Evolutionary conservation across 192 early-diverging fungal genomes (phyloP).

Genomic region (Gonapodya prolifera): DNA sequence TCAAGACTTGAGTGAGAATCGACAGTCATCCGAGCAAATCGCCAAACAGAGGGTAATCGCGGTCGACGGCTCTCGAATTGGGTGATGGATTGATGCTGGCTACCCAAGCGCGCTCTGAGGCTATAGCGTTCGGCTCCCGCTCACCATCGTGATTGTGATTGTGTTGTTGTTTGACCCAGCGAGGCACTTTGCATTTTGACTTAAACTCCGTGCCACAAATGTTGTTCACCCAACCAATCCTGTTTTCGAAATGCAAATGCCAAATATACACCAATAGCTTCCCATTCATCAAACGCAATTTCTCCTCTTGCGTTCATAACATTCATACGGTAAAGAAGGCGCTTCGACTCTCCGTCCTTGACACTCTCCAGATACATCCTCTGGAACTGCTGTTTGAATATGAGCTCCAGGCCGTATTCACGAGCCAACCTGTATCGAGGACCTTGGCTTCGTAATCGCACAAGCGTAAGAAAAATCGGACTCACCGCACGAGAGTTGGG

Average conservation of each 20-base stretch:
- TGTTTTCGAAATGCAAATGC: constrained; percentile 67
- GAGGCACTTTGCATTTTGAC: too few species aligned
- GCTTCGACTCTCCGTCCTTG: constrained; percentile 31
- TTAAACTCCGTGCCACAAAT: too few species aligned
- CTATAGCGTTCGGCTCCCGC: too few species aligned
- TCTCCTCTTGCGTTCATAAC: constrained; percentile 57
- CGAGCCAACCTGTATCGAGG: constrained; percentile 48
- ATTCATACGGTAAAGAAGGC: constrained; percentile 67
- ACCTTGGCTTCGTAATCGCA: neutral
- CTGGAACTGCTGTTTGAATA: constrained; percentile 70
- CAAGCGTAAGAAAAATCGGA: constrained; percentile 6
- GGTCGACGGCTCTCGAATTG: too few species aligned
- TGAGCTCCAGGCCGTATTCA: constrained; percentile 67
- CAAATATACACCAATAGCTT: constrained; percentile 67
- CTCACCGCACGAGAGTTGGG: constrained; percentile 58
- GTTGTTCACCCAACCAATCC: too few species aligned
- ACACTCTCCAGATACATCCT: constrained; percentile 57
- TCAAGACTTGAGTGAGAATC: too few species aligned
- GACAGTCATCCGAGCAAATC: too few species aligned
- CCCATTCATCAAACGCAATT: constrained; percentile 82
- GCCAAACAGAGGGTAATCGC: too few species aligned
- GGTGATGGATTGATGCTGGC: too few species aligned
- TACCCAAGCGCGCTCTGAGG: too few species aligned
- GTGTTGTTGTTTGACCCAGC: too few species aligned
- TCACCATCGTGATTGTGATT: too few species aligned